Base-by-base conservation (phyloP, 352 stramenopile species). In the Thraustochytrium striatum region DNA sequence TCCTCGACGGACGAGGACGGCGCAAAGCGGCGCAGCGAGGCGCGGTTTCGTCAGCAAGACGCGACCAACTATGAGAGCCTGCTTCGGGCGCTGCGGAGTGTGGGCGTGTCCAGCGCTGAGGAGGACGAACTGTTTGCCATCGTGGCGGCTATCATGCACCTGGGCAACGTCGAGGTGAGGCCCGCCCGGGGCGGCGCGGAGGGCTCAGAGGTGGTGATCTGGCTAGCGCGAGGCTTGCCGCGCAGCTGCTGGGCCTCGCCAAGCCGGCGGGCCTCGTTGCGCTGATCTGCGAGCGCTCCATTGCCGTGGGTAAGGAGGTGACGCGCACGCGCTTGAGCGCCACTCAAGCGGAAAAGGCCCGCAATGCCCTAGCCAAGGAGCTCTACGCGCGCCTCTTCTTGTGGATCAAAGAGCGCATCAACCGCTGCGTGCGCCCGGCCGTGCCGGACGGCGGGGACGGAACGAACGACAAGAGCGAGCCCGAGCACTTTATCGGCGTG, bases 311-410 rank as follows among this genome's bases (percentile, higher is more conserved):
- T 0, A 30, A 57, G 5, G 35, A 72, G 50, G 21, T 11, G 13
- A 57, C 50, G 2, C 3, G 8, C 19, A 33, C 36, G 0, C 28
- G 53, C 3, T 32, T 69, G 0, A 69, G 5, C n/a, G 43, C 55
- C 19, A 5, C 47, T 36, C 59, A 57, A 38, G 50, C 38, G 25
- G 21, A 8, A 2, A 55, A 81, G 30, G 58, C 41, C 41, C 38
- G 44, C 35, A 32, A 69, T 21, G 35, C 41, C 9, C 82, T 98
- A 2, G 93, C 94, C 38, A 96, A 97, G 30, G 95, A 93, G 53
- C 85, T 97, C 1, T 99, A 98, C 81, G 90, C 88, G 33, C 91
- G 93, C 53, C 84, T 99, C 19, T 99, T 99, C 87, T 88, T 89
- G 30, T 97, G 92, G 87, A 89, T 99, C 57, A 94, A 98, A 3